A percentile compares a stretch with the other conserved stretches of the same genome.
Evolutionary conservation across 306 rosid genomes (phyloP).

Genomic region (Dalbergia cultrata): DNA sequence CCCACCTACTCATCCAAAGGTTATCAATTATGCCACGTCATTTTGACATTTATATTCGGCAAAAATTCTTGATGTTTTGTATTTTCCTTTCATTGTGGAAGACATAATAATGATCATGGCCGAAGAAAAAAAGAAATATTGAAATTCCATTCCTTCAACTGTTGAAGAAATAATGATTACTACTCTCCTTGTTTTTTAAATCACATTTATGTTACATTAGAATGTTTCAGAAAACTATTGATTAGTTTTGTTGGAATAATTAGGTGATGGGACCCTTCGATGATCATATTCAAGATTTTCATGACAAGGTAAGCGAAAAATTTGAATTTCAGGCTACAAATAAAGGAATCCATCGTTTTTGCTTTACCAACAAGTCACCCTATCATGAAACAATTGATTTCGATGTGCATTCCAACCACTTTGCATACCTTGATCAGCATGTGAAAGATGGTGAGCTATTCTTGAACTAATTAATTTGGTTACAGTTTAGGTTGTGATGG

Average conservation of each 20-base stretch:
- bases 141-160: constrained; percentile 4
- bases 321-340: constrained; percentile 62
- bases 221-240: constrained; percentile 3
- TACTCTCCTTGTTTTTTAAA: background rate
- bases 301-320: constrained; percentile 70
- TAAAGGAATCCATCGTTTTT: constrained; percentile 70
- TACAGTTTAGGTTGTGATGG: background rate
- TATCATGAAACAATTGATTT: constrained; percentile 85
- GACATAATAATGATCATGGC: background rate
- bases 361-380: constrained; percentile 86
- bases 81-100: background rate
- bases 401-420: constrained; percentile 73
- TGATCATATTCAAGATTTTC: constrained; percentile 64
- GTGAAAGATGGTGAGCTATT: constrained; percentile 66
- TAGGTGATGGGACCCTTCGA: constrained; percentile 73
- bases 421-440: constrained; percentile 60
- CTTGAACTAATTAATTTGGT: background rate
- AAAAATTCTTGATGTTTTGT: no score
- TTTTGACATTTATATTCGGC: no score
- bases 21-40: no score
- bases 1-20: no score
- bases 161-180: background rate
- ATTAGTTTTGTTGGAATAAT: constrained; percentile 14
- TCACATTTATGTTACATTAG: background rate
- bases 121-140: background rate